Base-by-base conservation (phyloP, 1,284 basidiomycete genomes). In the Termitomyces sp. region DNA sequence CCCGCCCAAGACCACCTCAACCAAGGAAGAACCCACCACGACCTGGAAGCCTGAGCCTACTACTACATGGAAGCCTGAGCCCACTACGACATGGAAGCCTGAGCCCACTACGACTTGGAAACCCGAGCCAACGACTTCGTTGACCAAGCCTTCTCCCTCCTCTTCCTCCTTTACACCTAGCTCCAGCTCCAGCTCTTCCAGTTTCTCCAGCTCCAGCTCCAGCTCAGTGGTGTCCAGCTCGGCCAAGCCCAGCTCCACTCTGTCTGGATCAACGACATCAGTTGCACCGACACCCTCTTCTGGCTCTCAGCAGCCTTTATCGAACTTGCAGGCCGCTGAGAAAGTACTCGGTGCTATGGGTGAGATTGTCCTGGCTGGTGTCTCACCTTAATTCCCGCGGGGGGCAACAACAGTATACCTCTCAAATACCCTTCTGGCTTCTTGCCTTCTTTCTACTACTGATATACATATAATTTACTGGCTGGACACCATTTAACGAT, bases 261-360 rank as follows among this genome's bases (percentile, higher is more conserved):
- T 39, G n/a, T 48, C 55, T 21, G 44, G 15, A 19, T 50, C 49
- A n/a, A 47, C 36, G 34, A 30, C 58, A 15, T 33, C 60, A 66
- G 39, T 38, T 62, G 34, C 19, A 19, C 42, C 53, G 3, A 42
- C 43, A 13, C 47, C 53, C 8, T 47, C 50, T 3, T 41, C 50
- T 26, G 7, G 26, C 49, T 33, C 50, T 45, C 47, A 49, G 46
- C 34, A 49, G 49, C 34, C 53, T 19, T 46, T 24, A 6, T 44
- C 47, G 10, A 58, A 57, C 28, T 21, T 58, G 30, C 47, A 52
- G 34, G 4, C 33, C 34, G 13, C 56, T 1, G 49, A 43, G 21
- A 34, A 56, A n/a, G 39, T 69, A n/a, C 15, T 82, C 48, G 56
- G 78, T 53, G 67, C 67, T 33, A 21, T 81, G 28, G 75, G 68